Conservation (phyloP, 495 filamentous ascomycete species). For the Penicillium bovifimosum region DNA sequence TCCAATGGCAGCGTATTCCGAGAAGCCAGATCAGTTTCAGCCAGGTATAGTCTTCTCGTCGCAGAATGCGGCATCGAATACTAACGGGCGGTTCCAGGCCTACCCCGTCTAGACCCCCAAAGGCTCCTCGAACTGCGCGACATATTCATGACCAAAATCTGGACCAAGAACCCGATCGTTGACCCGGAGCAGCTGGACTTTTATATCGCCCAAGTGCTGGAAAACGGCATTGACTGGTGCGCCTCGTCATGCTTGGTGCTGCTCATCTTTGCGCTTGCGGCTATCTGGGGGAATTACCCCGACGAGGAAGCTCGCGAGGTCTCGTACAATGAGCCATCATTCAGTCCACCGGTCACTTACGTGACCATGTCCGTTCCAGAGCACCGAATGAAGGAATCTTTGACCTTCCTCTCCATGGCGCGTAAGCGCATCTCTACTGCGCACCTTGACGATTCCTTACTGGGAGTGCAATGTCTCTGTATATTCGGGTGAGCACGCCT, state of each 20-base stretch:
- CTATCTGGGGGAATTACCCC: conserved; percentile 32
- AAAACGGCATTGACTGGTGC: conserved; percentile 31
- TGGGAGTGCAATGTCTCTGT: conserved; percentile 35
- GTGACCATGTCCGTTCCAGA: conserved; percentile 19
- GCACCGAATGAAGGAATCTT: conserved; percentile 22
- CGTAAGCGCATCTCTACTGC: conserved; percentile 30
- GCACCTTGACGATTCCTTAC: conserved; percentile 27
- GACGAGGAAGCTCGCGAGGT: conserved; percentile 25
- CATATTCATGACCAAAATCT: conserved; percentile 26
- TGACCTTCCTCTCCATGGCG: conserved; percentile 31
- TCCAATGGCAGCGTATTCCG: conserved; percentile 22
- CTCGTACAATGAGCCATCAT: conserved; percentile 13
- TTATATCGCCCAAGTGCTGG: conserved; percentile 21
- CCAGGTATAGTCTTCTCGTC: conserved; percentile 11
- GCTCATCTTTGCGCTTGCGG: conserved; percentile 33
- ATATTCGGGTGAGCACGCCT: conserved; percentile 29
- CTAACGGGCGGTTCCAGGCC: conserved; percentile 5
- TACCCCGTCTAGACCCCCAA: conserved; percentile 18
- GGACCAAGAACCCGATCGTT: conserved; percentile 29
- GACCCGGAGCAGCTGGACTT: conserved; percentile 22
- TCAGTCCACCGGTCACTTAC: conserved; percentile 15
- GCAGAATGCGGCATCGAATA: not conserved
- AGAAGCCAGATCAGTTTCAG: conserved; percentile 24
- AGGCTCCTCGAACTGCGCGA: conserved; percentile 25
- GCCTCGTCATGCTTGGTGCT: conserved; percentile 30